A percentile compares a stretch with the other conserved stretches of the same genome.
phyloP scores from a whole-genome alignment of 2,329 filamentous ascomycete genomes.

The Fusarium concolor region DNA sequence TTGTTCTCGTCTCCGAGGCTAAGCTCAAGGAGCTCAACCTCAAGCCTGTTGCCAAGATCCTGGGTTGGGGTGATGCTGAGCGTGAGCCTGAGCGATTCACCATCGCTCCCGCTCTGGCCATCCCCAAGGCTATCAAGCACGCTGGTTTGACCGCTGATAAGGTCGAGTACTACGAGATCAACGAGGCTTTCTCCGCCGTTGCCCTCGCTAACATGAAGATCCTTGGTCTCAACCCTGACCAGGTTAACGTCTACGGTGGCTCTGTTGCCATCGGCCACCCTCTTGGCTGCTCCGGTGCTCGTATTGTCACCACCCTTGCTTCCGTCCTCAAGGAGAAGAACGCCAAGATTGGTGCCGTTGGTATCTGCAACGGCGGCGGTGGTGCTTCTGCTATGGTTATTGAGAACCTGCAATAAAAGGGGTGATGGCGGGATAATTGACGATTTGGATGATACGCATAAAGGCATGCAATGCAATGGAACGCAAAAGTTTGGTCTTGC shows the following conservation, averaged over 20 bases:
- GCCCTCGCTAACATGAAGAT: conserved; percentile 97
- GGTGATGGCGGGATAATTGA: conserved; percentile 27
- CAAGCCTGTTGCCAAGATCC: conserved; percentile 94
- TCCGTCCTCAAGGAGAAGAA: conserved; percentile 91
- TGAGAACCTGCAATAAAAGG: conserved; percentile 72
- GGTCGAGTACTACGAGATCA: conserved; percentile 97
- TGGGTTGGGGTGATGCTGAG: conserved; percentile 96
- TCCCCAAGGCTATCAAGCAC: conserved; percentile 97
- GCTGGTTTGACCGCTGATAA: conserved; percentile 81
- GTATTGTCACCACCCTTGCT: conserved; percentile 90
- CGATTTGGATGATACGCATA: conserved; percentile 42
- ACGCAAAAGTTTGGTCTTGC: conserved; percentile 38
- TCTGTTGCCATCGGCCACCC: conserved; percentile 97
- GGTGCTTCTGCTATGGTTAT: conserved; percentile 94
- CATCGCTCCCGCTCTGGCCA: conserved; percentile 89
- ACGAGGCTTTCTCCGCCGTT: conserved; percentile 98
- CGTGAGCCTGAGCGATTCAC: conserved; percentile 96
- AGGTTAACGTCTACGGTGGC: conserved; percentile 95
- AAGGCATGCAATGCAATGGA: conserved; percentile 31
- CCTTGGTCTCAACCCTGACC: conserved; percentile 80
- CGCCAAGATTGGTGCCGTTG: conserved; percentile 91
- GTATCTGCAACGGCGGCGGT: conserved; percentile 98
- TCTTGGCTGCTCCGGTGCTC: conserved; percentile 91
- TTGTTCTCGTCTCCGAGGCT: conserved; percentile 93
- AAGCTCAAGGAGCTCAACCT: conserved; percentile 92